Base-by-base conservation (phyloP, 306 rosid species). In the Corylus americana region DNA sequence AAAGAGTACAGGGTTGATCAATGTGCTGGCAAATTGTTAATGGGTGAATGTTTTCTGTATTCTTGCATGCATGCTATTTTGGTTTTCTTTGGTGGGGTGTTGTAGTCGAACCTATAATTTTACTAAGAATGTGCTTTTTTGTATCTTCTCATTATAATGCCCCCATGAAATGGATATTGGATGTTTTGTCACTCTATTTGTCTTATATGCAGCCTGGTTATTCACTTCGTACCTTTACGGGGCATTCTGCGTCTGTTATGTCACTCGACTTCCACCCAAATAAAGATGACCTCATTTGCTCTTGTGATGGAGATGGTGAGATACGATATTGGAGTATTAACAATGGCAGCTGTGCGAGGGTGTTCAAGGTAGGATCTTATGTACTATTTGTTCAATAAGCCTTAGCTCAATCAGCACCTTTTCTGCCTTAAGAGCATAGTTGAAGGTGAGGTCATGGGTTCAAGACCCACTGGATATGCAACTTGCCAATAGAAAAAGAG, bases 201-300 rank as follows among this genome's bases (percentile, higher is more conserved):
- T 39, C 13, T 61, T 63, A 78, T 45, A 58, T 89, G 90, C 96
- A 95, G 99, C 93, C 91, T 76, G 89, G 94, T 57, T 95, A 91
- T 86, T 86, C 99, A 13, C 93, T 93, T 71, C 94, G 99, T 25
- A 95, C 84, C 66, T 95, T 95, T 76, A 84, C 91, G 53, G 99
- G 98, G 78, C 99, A 95, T 85, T 88, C 92, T 9, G 31, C 89
- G 62, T 22, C 93, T 42, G 99, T 93, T 50, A 90, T 85, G 96
- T 95, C 99, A 8, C 87, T 95, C 74, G 99, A 95, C 86, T 95
- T 95, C 89, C 99, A 95, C 79, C 99, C 98, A 42, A 93, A 86
- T 77, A 91, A 91, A 78, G 98, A 95, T 1, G 99, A 95, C 66
- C 94, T 95, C 58, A 82, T 95, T 61, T 89, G 97, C 90, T 95